These are phyloP conservation scores for Melocanna baccifera DNA, from an alignment of 176 grass and related monocot species.

Conservation along the genomic window DNA sequence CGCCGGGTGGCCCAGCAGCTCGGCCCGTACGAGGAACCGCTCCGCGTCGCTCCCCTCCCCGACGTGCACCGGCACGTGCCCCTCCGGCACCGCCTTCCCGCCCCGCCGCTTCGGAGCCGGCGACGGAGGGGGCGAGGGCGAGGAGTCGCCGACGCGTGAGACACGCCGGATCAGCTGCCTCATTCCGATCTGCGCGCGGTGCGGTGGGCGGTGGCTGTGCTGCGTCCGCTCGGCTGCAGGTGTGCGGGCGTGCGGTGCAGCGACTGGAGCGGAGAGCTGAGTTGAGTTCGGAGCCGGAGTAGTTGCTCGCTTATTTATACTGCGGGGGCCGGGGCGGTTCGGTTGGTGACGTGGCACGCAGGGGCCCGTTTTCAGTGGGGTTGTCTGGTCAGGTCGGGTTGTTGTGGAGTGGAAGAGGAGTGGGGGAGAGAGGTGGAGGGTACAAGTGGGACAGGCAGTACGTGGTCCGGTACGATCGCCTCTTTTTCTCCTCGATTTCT, in stretches of 20 bases:
- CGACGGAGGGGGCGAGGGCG: not conserved
- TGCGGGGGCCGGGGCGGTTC: not conserved
- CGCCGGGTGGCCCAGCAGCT: slow-evolving; percentile 59
- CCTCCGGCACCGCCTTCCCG: slow-evolving; percentile 39
- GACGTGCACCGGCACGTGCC: slow-evolving; percentile 75
- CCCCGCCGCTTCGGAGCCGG: not conserved
- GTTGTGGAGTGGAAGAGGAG: not conserved
- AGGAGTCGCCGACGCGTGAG: slow-evolving; percentile 49
- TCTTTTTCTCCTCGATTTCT: not conserved
- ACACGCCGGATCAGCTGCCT: slow-evolving; percentile 60
- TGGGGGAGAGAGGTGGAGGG: not conserved
- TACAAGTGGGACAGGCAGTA: slow-evolving; percentile 28
- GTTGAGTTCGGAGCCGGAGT: not conserved
- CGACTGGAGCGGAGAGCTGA: not conserved
- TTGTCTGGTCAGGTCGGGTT: not conserved
- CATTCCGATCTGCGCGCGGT: slow-evolving; percentile 14
- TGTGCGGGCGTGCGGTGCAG: not conserved
- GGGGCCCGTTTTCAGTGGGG: not conserved
- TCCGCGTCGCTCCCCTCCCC: slow-evolving; percentile 42
- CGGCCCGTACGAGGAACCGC: slow-evolving; percentile 66
- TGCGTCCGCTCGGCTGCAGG: not conserved
- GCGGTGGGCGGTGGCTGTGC: not conserved
- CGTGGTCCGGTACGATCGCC: slow-evolving; percentile 40
- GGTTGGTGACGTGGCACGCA: not conserved
- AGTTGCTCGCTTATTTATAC: slow-evolving; percentile 30